phyloP scores from a whole-genome alignment of 805 yeast species.

The Suhomyces canberraensis region DNA sequence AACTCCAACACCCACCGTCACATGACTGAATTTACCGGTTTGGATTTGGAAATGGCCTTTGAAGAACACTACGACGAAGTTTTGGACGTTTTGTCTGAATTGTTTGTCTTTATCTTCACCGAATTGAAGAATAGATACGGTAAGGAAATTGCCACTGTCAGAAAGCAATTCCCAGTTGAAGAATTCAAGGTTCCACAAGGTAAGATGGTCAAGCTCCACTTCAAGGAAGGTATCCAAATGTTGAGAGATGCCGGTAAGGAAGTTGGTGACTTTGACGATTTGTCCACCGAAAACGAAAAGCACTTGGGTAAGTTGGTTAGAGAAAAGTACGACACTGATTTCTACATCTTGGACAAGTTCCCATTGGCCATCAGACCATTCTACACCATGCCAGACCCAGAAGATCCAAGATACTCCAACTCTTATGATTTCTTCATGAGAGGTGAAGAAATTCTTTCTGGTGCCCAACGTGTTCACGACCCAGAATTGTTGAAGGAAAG shows the following conservation, averaged over 20 bases:
- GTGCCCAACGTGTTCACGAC: constrained; percentile 99
- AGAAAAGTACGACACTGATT: constrained; percentile 95
- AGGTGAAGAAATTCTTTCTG: constrained; percentile 98
- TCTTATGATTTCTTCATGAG: constrained; percentile 99
- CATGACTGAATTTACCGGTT: constrained; percentile 97
- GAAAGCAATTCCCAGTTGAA: constrained; percentile 96
- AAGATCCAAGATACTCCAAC: constrained; percentile 89
- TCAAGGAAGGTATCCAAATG: constrained; percentile 86
- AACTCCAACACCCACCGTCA: constrained; percentile 99
- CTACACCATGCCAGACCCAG: constrained; percentile 98
- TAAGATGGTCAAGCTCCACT: constrained; percentile 85
- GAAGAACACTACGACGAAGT: constrained; percentile 98
- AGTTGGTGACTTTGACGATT: constrained; percentile 84
- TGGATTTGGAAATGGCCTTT: constrained; percentile 96
- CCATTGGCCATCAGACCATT: constrained; percentile 96
- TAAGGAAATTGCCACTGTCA: constrained; percentile 81
- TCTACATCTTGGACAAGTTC: constrained; percentile 96
- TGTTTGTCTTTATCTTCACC: constrained; percentile 84
- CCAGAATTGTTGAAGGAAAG: constrained; percentile 77
- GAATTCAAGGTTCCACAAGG: constrained; percentile 95
- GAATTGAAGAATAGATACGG: constrained; percentile 78
- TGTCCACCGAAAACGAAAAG: constrained; percentile 92
- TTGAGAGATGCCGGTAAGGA: constrained; percentile 84
- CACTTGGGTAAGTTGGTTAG: constrained; percentile 86
- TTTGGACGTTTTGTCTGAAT: constrained; percentile 54